A percentile compares a stretch with the other conserved stretches of the same genome.
Conservation (phyloP, 2,329 filamentous ascomycete genomes). For the Fusarium sp. region DNA sequence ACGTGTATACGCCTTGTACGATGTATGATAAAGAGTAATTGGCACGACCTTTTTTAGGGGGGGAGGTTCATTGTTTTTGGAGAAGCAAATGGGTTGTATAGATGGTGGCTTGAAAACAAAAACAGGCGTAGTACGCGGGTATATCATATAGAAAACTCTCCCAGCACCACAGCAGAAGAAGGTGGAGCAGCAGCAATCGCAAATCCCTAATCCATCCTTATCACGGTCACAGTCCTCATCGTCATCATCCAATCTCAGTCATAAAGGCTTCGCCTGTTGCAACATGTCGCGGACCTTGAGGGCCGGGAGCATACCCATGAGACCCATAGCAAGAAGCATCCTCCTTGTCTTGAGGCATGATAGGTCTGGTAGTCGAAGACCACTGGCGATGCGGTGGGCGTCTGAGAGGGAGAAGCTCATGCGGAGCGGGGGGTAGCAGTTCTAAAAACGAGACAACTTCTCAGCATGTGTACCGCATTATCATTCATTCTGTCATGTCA, state of each 20-base stretch:
- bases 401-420: conserved; percentile 36
- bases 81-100: conserved; percentile 26
- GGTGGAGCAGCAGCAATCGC: conserved; percentile 28
- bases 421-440: conserved; percentile 33
- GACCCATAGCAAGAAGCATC: conserved; percentile 45
- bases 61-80: conserved; percentile 6
- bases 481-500: too few species aligned
- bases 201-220: conserved; percentile 28
- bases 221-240: not conserved
- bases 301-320: conserved; percentile 43
- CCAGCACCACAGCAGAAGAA: conserved; percentile 32
- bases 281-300: conserved; percentile 36
- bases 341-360: conserved; percentile 43
- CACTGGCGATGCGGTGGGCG: conserved; percentile 22
- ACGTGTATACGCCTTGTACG: conserved; percentile 19
- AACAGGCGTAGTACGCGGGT: conserved; percentile 37
- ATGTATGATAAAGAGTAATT: conserved; percentile 40
- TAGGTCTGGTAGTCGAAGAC: conserved; percentile 40
- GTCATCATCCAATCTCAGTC: conserved; percentile 29
- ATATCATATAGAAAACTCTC: conserved; percentile 42
- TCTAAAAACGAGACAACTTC: conserved; percentile 8
- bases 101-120: conserved; percentile 18
- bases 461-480: conserved; percentile 2
- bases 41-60: conserved; percentile 17
- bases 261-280: conserved; percentile 34